Base-by-base conservation (phyloP, 2,329 filamentous ascomycete species). In the Exophiala xenobiotica region DNA sequence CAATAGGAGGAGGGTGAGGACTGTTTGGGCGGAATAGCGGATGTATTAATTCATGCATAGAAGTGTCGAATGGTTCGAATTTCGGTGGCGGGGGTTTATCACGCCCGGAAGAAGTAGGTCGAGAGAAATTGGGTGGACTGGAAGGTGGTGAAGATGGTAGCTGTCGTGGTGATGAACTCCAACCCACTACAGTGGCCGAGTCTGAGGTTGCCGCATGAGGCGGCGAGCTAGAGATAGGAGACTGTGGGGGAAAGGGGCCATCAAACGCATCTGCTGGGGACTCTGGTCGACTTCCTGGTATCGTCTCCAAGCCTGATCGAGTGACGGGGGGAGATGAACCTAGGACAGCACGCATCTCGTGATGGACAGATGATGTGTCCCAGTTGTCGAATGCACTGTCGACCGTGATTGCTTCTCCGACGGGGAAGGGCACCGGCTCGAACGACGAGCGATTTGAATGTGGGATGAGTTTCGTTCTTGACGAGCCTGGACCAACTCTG, bases 11-110 rank as follows among this genome's bases (percentile, higher is more conserved):
- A 14, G 79, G 78, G 1, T 70, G 70, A 7, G 78, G 77, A 53
- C 74, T 79, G 55, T 75, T 75, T 2, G 72, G 72, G 35, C 80
- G 73, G 65, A 83, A 82, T 2, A 82, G 68, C 9, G 80, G 80
- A 59, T 82, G 80, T 45, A 82, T 81, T 51, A 81, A 72, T 8
- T 73, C 70, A 60, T 81, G 77, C 52, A 72, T 71, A 11, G 55
- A 39, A 20, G 43, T 29, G 4, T 53, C 45, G n/a, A 49, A 50
- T 46, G 29, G 23, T 29, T 53, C 31, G 33, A 42, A 43, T 35
- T 40, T 46, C n/a, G 54, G 53, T 14, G 47, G 47, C 9, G 54
- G 42, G n/a, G 50, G 44, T n/a, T 51, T 46, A 14, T 46, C 26
- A 6, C 55, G 31, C 27, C 40, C 43, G 24, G 54, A 51, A 20